These are phyloP conservation scores for Phanerochaete carnosa DNA, from an alignment of 768 basidiomycete genomes.

Conservation along the genomic window DNA sequence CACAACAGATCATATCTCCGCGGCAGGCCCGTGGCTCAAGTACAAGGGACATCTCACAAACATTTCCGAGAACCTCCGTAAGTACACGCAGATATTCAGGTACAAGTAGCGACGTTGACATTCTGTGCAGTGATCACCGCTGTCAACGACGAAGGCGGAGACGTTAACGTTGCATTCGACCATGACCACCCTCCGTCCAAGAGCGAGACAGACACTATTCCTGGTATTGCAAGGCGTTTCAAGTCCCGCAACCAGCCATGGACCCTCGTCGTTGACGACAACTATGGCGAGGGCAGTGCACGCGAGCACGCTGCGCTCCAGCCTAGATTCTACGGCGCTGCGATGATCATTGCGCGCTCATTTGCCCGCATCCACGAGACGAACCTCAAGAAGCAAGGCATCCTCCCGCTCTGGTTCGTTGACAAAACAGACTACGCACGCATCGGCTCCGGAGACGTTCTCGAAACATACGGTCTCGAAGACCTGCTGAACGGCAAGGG, in stretches of 20 bases:
- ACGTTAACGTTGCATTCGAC: conserved; percentile 90
- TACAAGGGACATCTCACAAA: conserved; percentile 97
- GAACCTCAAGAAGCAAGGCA: conserved; percentile 98
- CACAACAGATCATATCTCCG: conserved; percentile 98
- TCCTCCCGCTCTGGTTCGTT: conserved; percentile 92
- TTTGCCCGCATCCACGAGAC: conserved; percentile 99
- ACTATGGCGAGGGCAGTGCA: conserved; percentile 97
- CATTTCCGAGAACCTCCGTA: conserved; percentile 92
- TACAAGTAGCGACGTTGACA: background rate
- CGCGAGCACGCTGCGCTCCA: conserved; percentile 97
- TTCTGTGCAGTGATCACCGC: conserved; percentile 78
- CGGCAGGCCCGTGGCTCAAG: conserved; percentile 98
- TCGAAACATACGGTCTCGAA: conserved; percentile 83
- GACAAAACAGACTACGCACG: conserved; percentile 82
- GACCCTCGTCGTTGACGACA: conserved; percentile 93
- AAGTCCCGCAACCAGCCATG: conserved; percentile 83
- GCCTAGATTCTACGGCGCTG: conserved; percentile 90
- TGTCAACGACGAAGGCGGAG: conserved; percentile 91
- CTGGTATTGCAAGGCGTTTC: conserved; percentile 85
- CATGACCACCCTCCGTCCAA: conserved; percentile 46
- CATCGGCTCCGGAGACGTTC: conserved; percentile 76
- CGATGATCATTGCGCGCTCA: conserved; percentile 84
- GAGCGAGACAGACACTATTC: conserved; percentile 73
- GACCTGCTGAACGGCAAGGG: conserved; percentile 50
- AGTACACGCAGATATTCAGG: conserved; percentile 27